Conservation (phyloP, 331 rosid genomes). For the Acacia concinna region DNA sequence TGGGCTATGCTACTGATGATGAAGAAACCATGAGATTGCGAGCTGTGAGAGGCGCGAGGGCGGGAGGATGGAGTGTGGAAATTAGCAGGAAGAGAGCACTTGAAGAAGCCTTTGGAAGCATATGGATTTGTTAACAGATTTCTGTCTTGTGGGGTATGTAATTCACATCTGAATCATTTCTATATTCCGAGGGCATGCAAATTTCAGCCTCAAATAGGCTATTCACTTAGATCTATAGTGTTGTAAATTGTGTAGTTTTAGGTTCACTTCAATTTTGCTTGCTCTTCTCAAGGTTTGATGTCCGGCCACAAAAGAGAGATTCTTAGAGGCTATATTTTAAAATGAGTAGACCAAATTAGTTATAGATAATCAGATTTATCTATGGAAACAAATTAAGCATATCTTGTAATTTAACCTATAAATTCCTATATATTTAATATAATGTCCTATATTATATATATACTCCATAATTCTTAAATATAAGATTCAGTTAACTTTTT, state of each 20-base stretch:
- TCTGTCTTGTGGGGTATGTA: background rate
- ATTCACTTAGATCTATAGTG: background rate
- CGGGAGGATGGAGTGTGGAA: slow-evolving; percentile 85
- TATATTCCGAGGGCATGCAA: slow-evolving; percentile 7
- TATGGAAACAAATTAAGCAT: background rate
- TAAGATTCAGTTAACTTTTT: no score
- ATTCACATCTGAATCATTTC: background rate
- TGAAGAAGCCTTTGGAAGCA: slow-evolving; percentile 92
- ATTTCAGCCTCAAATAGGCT: slow-evolving; percentile 1
- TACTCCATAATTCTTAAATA: no score
- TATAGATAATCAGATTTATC: background rate
- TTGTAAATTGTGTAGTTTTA: slow-evolving; percentile 29
- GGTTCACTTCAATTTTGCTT: slow-evolving; percentile 20
- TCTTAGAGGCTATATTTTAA: background rate
- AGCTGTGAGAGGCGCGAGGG: slow-evolving; percentile 72
- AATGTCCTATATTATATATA: no score
- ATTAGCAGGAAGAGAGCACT: slow-evolving; percentile 77
- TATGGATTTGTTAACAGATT: slow-evolving; percentile 57
- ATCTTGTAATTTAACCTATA: background rate
- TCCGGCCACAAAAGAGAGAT: background rate
- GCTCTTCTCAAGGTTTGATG: background rate
- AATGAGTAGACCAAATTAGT: background rate
- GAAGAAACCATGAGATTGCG: slow-evolving; percentile 62
- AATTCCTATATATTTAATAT: background rate
- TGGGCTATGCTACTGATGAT: slow-evolving; percentile 59